A percentile compares a stretch with the other conserved stretches of the same genome.
phyloP scores from a whole-genome alignment of 441 rosid genomes.

The Kokia cookei region DNA sequence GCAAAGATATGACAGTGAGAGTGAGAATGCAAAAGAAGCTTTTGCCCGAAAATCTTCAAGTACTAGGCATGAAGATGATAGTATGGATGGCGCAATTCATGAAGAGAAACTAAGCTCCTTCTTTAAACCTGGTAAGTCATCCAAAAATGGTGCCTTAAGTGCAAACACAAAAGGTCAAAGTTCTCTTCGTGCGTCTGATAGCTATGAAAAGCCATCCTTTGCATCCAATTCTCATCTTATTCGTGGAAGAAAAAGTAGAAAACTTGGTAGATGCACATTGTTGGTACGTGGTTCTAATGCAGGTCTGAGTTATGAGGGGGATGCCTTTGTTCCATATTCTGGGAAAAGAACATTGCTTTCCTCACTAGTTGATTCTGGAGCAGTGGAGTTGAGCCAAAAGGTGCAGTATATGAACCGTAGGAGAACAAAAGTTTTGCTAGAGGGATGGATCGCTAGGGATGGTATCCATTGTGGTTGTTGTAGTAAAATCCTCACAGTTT shows the following conservation, averaged over 20 bases:
- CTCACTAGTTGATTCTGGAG: conserved; percentile 82
- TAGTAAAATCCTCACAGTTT: conserved; percentile 76
- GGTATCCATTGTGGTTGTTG: conserved; percentile 98
- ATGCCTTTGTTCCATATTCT: conserved; percentile 72
- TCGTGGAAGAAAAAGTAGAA: conserved; percentile 70
- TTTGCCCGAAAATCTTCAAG: conserved; percentile 32
- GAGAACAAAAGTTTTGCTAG: conserved; percentile 67
- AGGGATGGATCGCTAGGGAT: conserved; percentile 89
- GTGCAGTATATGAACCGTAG: conserved; percentile 87
- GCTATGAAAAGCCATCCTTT: conserved; percentile 32
- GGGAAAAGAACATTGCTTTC: conserved; percentile 85
- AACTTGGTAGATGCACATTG: conserved; percentile 81
- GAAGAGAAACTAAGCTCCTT: conserved; percentile 74
- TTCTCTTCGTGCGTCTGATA: conserved; percentile 23
- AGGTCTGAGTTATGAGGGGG: conserved; percentile 53
- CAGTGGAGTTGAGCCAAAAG: conserved; percentile 78
- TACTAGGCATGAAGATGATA: conserved; percentile 47
- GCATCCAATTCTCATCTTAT: conserved; percentile 37
- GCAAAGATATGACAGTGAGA: conserved; percentile 43
- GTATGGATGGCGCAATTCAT: conserved; percentile 49
- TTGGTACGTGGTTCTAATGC: conserved; percentile 65
- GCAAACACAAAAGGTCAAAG: conserved; percentile 33
- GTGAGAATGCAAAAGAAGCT: conserved; percentile 39
- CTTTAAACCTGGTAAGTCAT: conserved; percentile 39
- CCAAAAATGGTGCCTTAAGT: conserved; percentile 34